Evolutionary conservation across 1,139 yeast genomes (phyloP).

Genomic region (Chernovozyma sophiae-reginae): DNA sequence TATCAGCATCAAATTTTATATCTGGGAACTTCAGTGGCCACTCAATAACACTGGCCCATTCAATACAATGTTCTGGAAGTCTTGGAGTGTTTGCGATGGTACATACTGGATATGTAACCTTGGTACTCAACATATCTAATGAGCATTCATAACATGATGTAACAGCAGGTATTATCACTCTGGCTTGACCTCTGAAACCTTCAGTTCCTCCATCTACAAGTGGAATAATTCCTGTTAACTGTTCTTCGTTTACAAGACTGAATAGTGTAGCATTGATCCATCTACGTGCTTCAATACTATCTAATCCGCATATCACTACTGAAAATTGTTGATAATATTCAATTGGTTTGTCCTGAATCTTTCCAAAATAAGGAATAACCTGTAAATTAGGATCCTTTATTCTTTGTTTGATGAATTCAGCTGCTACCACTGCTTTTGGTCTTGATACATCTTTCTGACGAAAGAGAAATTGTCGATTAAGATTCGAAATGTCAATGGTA

Average conservation of each 20-base stretch:
- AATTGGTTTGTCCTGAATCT: conserved; percentile 66
- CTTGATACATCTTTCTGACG: conserved; percentile 69
- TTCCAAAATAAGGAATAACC: conserved; percentile 58
- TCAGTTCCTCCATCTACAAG: conserved; percentile 95
- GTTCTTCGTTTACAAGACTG: conserved; percentile 50
- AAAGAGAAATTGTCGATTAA: conserved; percentile 87
- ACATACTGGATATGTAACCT: conserved; percentile 80
- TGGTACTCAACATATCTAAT: conserved; percentile 66
- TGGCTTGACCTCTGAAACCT: conserved; percentile 89
- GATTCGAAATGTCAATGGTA: conserved; percentile 83
- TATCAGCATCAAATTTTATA: conserved; percentile 61
- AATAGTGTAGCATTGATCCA: conserved; percentile 84
- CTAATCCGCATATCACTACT: conserved; percentile 82
- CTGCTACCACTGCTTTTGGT: conserved; percentile 80
- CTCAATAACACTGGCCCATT: conserved; percentile 78
- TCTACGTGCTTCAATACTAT: conserved; percentile 84
- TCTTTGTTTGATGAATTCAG: conserved; percentile 49
- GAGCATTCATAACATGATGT: conserved; percentile 95
- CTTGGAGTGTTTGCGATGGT: conserved; percentile 94
- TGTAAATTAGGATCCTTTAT: conserved; percentile 39
- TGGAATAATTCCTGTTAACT: conserved; percentile 62
- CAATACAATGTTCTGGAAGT: conserved; percentile 90
- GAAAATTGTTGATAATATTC: conserved; percentile 68
- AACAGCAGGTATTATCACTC: conserved; percentile 80
- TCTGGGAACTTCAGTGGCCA: conserved; percentile 59